A percentile compares a stretch with the other conserved stretches of the same genome.
phyloP scores from a whole-genome alignment of 345 rosid genomes.

The Salix udensis region DNA sequence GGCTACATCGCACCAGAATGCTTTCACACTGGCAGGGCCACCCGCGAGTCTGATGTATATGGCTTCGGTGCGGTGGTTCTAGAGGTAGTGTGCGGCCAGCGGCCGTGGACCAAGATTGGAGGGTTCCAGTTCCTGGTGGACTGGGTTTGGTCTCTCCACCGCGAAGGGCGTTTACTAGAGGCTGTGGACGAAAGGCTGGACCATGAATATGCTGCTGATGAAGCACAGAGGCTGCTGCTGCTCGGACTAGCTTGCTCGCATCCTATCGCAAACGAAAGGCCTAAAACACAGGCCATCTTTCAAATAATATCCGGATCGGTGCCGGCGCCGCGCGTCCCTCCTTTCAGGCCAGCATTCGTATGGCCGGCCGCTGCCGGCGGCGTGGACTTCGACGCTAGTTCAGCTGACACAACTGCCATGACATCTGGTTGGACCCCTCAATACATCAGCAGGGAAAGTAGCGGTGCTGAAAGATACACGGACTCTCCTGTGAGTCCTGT shows the following conservation, averaged over 20 bases:
- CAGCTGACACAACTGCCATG: slow-evolving; percentile 24
- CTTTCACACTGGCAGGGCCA: slow-evolving; percentile 53
- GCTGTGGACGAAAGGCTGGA: slow-evolving; percentile 46
- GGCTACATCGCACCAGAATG: slow-evolving; percentile 62
- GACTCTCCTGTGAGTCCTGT: slow-evolving; percentile 18
- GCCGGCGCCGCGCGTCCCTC: slow-evolving; percentile 37
- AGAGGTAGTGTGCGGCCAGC: slow-evolving; percentile 54
- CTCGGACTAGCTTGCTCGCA: slow-evolving; percentile 52
- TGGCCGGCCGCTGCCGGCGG: slow-evolving; percentile 37
- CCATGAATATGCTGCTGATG: slow-evolving; percentile 29
- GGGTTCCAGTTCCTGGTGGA: slow-evolving; percentile 36
- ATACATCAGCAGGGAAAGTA: slow-evolving; percentile 20
- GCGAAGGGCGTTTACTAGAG: slow-evolving; percentile 42
- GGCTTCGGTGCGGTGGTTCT: slow-evolving; percentile 55
- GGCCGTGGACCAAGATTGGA: slow-evolving; percentile 38
- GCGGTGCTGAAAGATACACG: slow-evolving; percentile 12
- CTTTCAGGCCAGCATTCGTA: slow-evolving; percentile 46
- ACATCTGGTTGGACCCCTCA: slow-evolving; percentile 45
- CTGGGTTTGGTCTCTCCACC: slow-evolving; percentile 57
- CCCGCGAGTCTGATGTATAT: slow-evolving; percentile 55
- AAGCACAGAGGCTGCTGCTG: slow-evolving; percentile 39
- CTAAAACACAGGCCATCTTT: slow-evolving; percentile 36
- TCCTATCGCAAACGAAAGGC: slow-evolving; percentile 49
- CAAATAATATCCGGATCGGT: slow-evolving; percentile 41
- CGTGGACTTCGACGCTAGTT: slow-evolving; percentile 3